Base-by-base conservation (phyloP, 2,329 filamentous ascomycete genomes). In the Metarhizium guizhouense region DNA sequence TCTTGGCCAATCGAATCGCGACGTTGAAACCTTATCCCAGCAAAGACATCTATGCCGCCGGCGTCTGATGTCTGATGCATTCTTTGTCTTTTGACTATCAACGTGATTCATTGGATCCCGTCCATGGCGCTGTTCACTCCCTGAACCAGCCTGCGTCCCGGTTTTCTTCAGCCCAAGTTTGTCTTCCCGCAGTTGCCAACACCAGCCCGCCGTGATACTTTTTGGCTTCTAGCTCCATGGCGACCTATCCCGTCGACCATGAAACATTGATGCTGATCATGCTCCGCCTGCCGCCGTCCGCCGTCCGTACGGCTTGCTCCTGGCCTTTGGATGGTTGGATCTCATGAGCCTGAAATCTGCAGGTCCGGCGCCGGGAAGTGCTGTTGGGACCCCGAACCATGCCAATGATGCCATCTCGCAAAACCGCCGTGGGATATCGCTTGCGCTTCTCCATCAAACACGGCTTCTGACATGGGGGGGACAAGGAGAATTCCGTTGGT, bases 361-460 rank as follows among this genome's bases (percentile, higher is more conserved):
- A 25, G 25, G 40, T 25, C 51, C 32, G 25, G 13, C 40, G n/a
- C n/a, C 25, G 14, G 36, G 16, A 13, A n/a, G 20, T 47, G 16
- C 16, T 47, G 32, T 40, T 25, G 29, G 29, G n/a, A 18, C 13
- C 36, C 34, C 50, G 32, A 25, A n/a, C 7, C 51, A 20, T 4
- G 29, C 18, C 36, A 16, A 25, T 25, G 25, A 25, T 25, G 25
- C 25, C 25, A 25, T 25, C 25, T 25, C 25, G 25, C 25, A 25
- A 25, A 25, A 25, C 10, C 18, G 25, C 45, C 47, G 30, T 6
- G 11, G 3, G 11, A 3, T 48, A 3, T 4, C 20, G 36, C 10
- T 29, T 38, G 47, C 53, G 36, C 47, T 36, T 51, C 36, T 43
- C 25, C 16, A 29, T 36, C 53, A 54, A 54, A 54, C 53, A 38